A percentile compares a stretch with the other conserved stretches of the same genome.
Evolutionary conservation across 2,329 filamentous ascomycete genomes (phyloP).

Genomic region (Zymoseptoria crescenta): DNA sequence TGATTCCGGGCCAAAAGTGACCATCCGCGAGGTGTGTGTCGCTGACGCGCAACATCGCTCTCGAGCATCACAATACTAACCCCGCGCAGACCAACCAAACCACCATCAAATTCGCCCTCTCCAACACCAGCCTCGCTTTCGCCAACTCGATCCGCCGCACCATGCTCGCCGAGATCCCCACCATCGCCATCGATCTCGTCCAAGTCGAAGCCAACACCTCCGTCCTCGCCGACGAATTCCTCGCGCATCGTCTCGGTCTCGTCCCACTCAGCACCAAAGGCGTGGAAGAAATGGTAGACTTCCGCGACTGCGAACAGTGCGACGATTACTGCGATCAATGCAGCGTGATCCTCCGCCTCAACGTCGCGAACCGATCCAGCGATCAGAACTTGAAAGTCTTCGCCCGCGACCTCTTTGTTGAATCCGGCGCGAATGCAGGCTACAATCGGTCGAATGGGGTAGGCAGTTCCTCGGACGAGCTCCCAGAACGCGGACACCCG

Average conservation of each 20-base stretch:
- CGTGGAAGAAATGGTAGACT: slow-evolving; percentile 74
- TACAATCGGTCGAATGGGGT: slow-evolving; percentile 57
- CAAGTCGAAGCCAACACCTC: slow-evolving; percentile 90
- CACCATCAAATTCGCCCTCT: slow-evolving; percentile 86
- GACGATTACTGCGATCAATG: slow-evolving; percentile 91
- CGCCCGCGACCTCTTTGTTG: slow-evolving; percentile 74
- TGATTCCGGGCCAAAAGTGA: slow-evolving; percentile 28
- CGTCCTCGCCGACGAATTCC: slow-evolving; percentile 93
- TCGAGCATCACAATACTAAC: slow-evolving; percentile 1
- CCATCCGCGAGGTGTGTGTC: slow-evolving; percentile 39
- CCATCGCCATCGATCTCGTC: slow-evolving; percentile 88
- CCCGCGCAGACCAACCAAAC: slow-evolving; percentile 55
- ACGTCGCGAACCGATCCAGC: slow-evolving; percentile 61
- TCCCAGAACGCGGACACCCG: slow-evolving; percentile 56
- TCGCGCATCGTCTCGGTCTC: slow-evolving; percentile 83
- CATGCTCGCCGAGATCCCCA: slow-evolving; percentile 90
- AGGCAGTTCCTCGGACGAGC: slow-evolving; percentile 59
- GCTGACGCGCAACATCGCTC: not conserved
- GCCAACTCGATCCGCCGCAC: slow-evolving; percentile 87
- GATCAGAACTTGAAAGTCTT: slow-evolving; percentile 92
- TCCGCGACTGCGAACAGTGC: slow-evolving; percentile 83
- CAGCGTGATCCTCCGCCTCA: slow-evolving; percentile 73
- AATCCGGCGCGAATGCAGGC: slow-evolving; percentile 60
- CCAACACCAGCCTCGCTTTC: slow-evolving; percentile 80
- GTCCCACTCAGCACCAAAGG: slow-evolving; percentile 80